These are phyloP conservation scores for Mucor sp. DNA, from an alignment of 371 early-diverging fungal genomes.

Conservation along the genomic window DNA sequence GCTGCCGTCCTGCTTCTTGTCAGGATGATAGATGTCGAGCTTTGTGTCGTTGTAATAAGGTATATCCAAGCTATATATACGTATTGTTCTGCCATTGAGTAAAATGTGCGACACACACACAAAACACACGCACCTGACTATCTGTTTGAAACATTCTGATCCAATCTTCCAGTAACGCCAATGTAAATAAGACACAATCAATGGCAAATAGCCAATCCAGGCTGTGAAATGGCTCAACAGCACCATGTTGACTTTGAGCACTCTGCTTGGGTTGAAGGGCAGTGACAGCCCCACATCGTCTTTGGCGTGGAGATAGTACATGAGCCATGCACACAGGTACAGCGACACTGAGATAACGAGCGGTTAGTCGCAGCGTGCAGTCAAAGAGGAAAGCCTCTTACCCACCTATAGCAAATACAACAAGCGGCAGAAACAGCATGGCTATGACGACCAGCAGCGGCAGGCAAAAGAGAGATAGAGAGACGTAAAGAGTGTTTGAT, in stretches of 20 bases:
- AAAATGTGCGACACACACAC: not conserved
- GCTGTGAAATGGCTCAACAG: constrained; percentile 23
- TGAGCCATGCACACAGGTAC: constrained; percentile 56
- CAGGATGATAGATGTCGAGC: constrained; percentile 46
- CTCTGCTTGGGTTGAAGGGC: constrained; percentile 44
- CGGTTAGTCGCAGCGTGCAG: not conserved
- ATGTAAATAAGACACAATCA: constrained; percentile 37
- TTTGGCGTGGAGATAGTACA: constrained; percentile 42
- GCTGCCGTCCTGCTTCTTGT: not conserved
- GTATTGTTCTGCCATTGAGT: not conserved
- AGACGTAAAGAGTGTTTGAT: constrained; percentile 41
- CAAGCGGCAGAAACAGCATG: constrained; percentile 39
- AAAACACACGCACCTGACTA: constrained; percentile 39
- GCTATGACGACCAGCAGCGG: constrained; percentile 35
- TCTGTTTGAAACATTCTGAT: constrained; percentile 30
- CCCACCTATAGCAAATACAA: constrained; percentile 29
- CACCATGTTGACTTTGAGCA: constrained; percentile 46
- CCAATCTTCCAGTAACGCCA: constrained; percentile 46
- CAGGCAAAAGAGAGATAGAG: constrained; percentile 44
- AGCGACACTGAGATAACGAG: constrained; percentile 35
- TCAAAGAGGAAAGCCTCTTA: not conserved
- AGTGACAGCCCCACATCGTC: constrained; percentile 41
- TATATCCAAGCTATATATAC: constrained; percentile 37
- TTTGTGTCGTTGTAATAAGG: constrained; percentile 24
- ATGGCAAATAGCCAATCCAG: constrained; percentile 39